Conservation (phyloP, 129 eudicot species). For the Arctium lappa region DNA sequence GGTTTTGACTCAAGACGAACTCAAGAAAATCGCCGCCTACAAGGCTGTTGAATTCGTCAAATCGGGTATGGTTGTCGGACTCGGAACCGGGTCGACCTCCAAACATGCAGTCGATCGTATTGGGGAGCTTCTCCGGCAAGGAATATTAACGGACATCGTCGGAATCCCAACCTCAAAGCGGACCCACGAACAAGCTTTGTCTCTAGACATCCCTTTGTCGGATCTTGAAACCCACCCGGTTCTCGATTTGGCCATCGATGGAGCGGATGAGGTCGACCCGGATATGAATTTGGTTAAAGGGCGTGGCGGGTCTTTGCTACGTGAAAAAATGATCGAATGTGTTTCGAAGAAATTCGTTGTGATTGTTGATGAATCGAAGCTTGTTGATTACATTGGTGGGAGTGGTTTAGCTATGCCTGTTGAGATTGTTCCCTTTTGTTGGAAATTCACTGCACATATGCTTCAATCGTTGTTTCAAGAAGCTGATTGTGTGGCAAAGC, state of each 20-base stretch:
- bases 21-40: slow-evolving; percentile 76
- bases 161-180: slow-evolving; percentile 79
- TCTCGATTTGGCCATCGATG: slow-evolving; percentile 78
- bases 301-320: slow-evolving; percentile 73
- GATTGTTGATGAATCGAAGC: slow-evolving; percentile 74
- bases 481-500: slow-evolving; percentile 66
- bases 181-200: slow-evolving; percentile 70
- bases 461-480: slow-evolving; percentile 56
- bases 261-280: slow-evolving; percentile 92
- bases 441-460: slow-evolving; percentile 54
- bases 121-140: slow-evolving; percentile 62
- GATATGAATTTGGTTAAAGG: slow-evolving; percentile 80
- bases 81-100: slow-evolving; percentile 91
- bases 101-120: slow-evolving; percentile 76
- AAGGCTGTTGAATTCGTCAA: slow-evolving; percentile 79
- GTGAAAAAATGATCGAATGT: slow-evolving; percentile 91
- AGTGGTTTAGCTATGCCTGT: slow-evolving; percentile 90
- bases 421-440: slow-evolving; percentile 79
- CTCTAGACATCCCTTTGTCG: slow-evolving; percentile 59
- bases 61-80: slow-evolving; percentile 89
- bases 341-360: slow-evolving; percentile 63
- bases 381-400: slow-evolving; percentile 68
- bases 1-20: slow-evolving; percentile 64
- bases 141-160: slow-evolving; percentile 48
- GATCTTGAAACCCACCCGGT: slow-evolving; percentile 78